Conservation (phyloP, 257 asterid species). For the Paulownia fortunei region DNA sequence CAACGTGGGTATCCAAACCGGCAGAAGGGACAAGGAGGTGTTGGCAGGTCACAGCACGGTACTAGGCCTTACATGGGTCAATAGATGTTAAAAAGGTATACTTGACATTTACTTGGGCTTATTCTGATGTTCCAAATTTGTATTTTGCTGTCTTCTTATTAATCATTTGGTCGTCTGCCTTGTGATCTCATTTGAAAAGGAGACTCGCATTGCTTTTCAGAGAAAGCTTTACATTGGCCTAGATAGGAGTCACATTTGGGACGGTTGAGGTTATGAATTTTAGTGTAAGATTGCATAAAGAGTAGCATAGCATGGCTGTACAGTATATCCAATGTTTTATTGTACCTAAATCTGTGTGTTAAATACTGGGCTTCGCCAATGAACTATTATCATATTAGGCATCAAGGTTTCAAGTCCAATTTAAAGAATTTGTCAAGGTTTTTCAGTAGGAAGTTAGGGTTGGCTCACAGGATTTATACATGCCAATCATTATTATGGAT, state of each 20-base stretch:
- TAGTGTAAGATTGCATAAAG: not conserved
- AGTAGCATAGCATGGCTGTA: not conserved
- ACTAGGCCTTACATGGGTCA: not conserved
- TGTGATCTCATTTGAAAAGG: constrained; percentile 7
- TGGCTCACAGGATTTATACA: too few relatives aligned
- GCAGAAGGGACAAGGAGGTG: constrained; percentile 13
- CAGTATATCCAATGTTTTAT: not conserved
- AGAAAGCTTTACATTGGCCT: not conserved
- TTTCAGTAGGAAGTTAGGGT: not conserved
- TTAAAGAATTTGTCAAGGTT: not conserved
- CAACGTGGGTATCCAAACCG: not conserved
- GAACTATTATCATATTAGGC: not conserved
- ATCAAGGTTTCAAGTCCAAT: not conserved
- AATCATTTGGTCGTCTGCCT: not conserved
- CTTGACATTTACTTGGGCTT: not conserved
- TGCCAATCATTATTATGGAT: too few relatives aligned
- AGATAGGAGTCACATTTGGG: not conserved
- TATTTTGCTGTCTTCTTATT: not conserved
- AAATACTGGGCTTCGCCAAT: not conserved
- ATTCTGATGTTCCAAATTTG: not conserved
- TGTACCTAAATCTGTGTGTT: not conserved
- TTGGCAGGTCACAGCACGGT: constrained; percentile 9
- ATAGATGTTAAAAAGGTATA: constrained; percentile 11
- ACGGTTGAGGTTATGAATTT: not conserved
- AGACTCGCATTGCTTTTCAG: not conserved